A percentile compares a stretch with the other conserved stretches of the same genome.
Evolutionary conservation across 2,329 filamentous ascomycete species (phyloP).

Genomic region (Coniella vitis): DNA sequence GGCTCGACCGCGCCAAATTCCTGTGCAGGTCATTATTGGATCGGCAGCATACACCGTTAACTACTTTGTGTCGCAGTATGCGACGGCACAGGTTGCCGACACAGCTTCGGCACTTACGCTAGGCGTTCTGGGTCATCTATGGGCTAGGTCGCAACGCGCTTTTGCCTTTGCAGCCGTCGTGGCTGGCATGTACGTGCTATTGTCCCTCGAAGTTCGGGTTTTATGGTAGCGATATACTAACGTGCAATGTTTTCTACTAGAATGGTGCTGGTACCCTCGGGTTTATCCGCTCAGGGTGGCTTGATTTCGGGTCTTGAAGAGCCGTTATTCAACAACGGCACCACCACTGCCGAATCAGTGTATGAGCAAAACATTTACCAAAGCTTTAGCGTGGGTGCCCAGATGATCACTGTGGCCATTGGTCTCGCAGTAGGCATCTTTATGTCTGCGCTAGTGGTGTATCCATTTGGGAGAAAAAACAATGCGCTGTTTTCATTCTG

Average conservation of each 20-base stretch:
- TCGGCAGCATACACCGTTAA: constrained; percentile 17
- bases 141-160: constrained; percentile 14
- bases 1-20: constrained; percentile 12
- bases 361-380: constrained; percentile 11
- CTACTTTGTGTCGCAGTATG: constrained; percentile 17
- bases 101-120: constrained; percentile 14
- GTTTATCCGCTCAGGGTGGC: constrained; percentile 13
- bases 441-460: constrained; percentile 4
- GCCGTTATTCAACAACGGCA: constrained; percentile 10
- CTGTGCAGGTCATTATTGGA: constrained; percentile 15
- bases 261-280: constrained; percentile 13
- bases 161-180: constrained; percentile 15
- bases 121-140: constrained; percentile 14
- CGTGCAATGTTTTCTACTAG: background rate
- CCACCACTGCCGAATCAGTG: background rate
- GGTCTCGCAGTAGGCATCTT: constrained; percentile 6
- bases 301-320: constrained; percentile 8
- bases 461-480: constrained; percentile 2
- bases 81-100: constrained; percentile 15
- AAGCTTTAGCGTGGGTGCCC: constrained; percentile 9
- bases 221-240: background rate
- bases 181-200: constrained; percentile 7
- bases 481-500: constrained; percentile 4
- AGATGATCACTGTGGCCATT: constrained; percentile 12
- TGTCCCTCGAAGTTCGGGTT: background rate